Base-by-base conservation (phyloP, 2,329 filamentous ascomycete species). In the Xylariales sp. region DNA sequence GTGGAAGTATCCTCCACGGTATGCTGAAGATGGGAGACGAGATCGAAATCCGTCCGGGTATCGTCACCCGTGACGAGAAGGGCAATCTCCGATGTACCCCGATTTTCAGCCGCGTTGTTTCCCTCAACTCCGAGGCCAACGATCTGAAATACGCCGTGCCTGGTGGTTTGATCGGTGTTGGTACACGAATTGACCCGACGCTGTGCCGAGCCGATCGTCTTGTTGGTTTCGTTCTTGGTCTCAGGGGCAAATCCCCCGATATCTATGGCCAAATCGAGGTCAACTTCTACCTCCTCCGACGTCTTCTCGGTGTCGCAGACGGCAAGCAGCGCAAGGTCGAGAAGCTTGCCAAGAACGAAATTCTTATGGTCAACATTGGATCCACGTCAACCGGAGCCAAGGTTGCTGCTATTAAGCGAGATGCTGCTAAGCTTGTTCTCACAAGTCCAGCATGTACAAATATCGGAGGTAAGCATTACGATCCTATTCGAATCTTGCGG, bases 281-380 rank as follows among this genome's bases (percentile, higher is more conserved):
- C 82, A 98, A 98, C 89, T 99, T 98, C 87, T 99, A 98, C 88
- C 88, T 99, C 69, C 91, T 99, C 71, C 92, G 95, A 76, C 89
- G 96, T 76, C 87, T 99, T 70, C 89, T 99, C 65, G 96, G 96
- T 89, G 96, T 99, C 77, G 94, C 95, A 71, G 96, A 99, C 75
- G 96, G 96, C 80, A 99, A 99, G 87, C 96, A 98, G 84, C 95
- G 95, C 78, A 99, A 99, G 91, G 96, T 99, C 74, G 94, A 94
- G 76, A 99, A 99, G 86, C 87, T 99, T 73, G 87, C 94, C 65
- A 99, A 98, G 90, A 97, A 97, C 83, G 96, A 99, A 82, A 94
- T 98, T 77, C 91, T 99, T 82, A 98, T 99, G 96, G 96, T 99
- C 73, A 99, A 99, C 86, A 99, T 99, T 79, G 96, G 96, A 70